Evolutionary conservation across 306 rosid genomes (phyloP).

Genomic region (Cucurbita maxima): DNA sequence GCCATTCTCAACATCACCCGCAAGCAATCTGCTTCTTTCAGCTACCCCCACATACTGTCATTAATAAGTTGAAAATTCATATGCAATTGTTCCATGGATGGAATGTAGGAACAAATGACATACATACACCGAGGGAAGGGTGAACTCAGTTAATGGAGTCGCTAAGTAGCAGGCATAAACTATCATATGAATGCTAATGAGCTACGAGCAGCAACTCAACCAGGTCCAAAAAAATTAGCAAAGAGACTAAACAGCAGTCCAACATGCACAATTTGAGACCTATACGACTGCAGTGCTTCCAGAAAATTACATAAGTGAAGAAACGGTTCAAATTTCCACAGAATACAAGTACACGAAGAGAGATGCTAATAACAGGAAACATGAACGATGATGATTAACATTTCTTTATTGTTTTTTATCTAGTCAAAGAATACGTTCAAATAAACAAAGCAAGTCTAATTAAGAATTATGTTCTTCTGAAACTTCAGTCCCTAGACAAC

Average conservation of each 20-base stretch:
- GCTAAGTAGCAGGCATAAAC: neutral
- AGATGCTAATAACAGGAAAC: neutral
- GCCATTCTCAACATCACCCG: constrained; percentile 44
- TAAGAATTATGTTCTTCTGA: neutral
- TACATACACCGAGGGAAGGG: neutral
- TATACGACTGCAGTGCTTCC: neutral
- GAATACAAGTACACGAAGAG: neutral
- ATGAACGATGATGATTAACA: neutral
- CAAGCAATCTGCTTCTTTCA: constrained; percentile 32
- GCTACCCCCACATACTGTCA: constrained; percentile 41
- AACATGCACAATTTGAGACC: neutral
- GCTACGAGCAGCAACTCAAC: neutral
- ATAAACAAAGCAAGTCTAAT: neutral
- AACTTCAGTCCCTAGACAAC: neutral
- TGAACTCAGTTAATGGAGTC: neutral
- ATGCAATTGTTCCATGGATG: constrained; percentile 19
- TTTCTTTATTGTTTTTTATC: neutral
- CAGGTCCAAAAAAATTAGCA: neutral
- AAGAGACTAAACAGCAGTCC: neutral
- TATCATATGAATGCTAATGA: neutral
- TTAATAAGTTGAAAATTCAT: constrained; percentile 9
- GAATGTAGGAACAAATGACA: neutral
- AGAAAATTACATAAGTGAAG: neutral
- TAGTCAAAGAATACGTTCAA: neutral
- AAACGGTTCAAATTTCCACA: neutral